Percentiles rank a stretch among this genome's conserved stretches.
These are phyloP conservation scores for Melastoma malabathricum DNA, from an alignment of 345 rosid species.

Conservation along the genomic window DNA sequence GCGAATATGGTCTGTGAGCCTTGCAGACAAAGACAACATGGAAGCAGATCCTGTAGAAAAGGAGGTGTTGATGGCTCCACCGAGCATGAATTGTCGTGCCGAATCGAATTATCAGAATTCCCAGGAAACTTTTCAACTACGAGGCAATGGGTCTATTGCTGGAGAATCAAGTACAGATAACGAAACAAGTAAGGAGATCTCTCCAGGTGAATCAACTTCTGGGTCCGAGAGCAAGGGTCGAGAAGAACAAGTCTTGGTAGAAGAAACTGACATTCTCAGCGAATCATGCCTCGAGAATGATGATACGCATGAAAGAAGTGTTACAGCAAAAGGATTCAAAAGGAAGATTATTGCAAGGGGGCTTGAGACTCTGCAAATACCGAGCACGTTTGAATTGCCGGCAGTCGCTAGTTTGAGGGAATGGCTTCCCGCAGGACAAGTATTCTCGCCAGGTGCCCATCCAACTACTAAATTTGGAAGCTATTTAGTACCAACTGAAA, in stretches of 20 bases:
- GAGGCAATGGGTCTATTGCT: background rate
- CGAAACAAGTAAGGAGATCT: slow-evolving; percentile 5
- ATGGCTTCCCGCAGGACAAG: slow-evolving; percentile 18
- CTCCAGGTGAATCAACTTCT: background rate
- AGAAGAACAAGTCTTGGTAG: slow-evolving; percentile 1
- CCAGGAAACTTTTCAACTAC: too few relatives aligned
- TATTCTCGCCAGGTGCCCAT: slow-evolving; percentile 16
- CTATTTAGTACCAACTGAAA: slow-evolving; percentile 4
- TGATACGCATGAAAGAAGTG: slow-evolving; percentile 2
- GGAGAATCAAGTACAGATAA: background rate
- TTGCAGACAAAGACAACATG: background rate
- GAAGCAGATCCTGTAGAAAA: background rate
- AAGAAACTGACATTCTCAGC: background rate
- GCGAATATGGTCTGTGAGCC: slow-evolving; percentile 4
- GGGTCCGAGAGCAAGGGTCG: background rate
- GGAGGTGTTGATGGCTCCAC: too few relatives aligned
- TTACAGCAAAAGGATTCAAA: slow-evolving; percentile 11
- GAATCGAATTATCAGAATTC: too few relatives aligned
- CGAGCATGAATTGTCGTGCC: too few relatives aligned
- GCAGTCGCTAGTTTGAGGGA: slow-evolving; percentile 16
- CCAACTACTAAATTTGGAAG: slow-evolving; percentile 30
- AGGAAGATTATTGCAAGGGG: slow-evolving; percentile 20
- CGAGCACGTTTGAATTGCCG: slow-evolving; percentile 16
- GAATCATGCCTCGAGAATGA: background rate
- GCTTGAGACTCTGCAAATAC: slow-evolving; percentile 19